A percentile compares a stretch with the other conserved stretches of the same genome.
Conservation (phyloP, 2,329 filamentous ascomycete genomes). For the Cladophialophora chaetospira region DNA sequence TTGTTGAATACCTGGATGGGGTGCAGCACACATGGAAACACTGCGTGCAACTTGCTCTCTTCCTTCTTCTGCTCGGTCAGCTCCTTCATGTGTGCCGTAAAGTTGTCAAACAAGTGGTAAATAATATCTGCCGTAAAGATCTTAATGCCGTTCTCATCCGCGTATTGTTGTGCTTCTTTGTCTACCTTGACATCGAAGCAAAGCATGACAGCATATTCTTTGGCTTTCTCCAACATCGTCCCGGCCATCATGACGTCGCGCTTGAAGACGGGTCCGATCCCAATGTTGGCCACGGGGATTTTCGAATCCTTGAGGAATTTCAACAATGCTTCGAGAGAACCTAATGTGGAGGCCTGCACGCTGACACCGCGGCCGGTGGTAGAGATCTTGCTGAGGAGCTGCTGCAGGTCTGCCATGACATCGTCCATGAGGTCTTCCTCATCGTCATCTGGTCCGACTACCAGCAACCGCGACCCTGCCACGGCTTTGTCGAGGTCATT, state of each 20-base stretch:
- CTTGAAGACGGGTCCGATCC: constrained; percentile 96
- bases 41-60: constrained; percentile 89
- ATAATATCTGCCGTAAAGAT: constrained; percentile 99
- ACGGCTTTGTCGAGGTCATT: constrained; percentile 95
- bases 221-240: constrained; percentile 93
- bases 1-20: constrained; percentile 98
- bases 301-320: constrained; percentile 96
- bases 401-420: constrained; percentile 91
- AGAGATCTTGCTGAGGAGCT: constrained; percentile 85
- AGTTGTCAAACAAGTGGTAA: constrained; percentile 95
- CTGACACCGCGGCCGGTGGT: constrained; percentile 92
- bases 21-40: constrained; percentile 91
- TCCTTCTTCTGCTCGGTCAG: constrained; percentile 92
- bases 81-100: constrained; percentile 90
- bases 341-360: constrained; percentile 95
- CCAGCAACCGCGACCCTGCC: constrained; percentile 89
- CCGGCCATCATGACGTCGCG: constrained; percentile 93
- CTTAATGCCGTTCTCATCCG: constrained; percentile 92
- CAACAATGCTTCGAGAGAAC: constrained; percentile 90
- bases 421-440: constrained; percentile 97
- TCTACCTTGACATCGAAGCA: constrained; percentile 99
- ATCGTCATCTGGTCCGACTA: constrained; percentile 92
- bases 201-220: constrained; percentile 97
- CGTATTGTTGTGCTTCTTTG: constrained; percentile 89
- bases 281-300: constrained; percentile 96